phyloP scores from a whole-genome alignment of 2,329 filamentous ascomycete species.

The Aspergillus ustus region DNA sequence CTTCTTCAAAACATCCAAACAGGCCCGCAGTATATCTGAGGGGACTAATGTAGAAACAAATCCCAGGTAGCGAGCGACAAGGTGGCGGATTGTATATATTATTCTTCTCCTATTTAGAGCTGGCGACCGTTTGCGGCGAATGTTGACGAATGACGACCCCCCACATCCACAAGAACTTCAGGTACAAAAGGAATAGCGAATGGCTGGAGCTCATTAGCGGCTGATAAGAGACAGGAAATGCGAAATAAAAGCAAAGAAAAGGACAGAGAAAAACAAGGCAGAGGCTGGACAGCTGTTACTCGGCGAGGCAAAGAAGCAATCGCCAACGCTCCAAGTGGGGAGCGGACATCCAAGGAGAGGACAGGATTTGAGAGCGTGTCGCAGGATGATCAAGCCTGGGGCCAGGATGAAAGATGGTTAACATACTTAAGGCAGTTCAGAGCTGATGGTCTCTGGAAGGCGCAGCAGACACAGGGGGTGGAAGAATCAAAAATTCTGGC shows the following conservation, averaged over 20 bases:
- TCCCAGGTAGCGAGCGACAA: slow-evolving; percentile 11
- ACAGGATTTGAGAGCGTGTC: slow-evolving; percentile 8
- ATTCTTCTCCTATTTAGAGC: slow-evolving; percentile 10
- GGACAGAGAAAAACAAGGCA: slow-evolving; percentile 14
- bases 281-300: slow-evolving; percentile 4
- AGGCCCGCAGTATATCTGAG: background rate
- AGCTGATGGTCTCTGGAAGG: background rate
- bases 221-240: slow-evolving; percentile 14
- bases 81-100: background rate
- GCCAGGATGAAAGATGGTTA: background rate
- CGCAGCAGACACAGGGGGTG: slow-evolving; percentile 1
- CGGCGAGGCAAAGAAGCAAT: slow-evolving; percentile 11
- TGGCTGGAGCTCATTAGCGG: slow-evolving; percentile 10
- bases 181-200: slow-evolving; percentile 9
- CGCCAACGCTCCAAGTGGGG: slow-evolving; percentile 16
- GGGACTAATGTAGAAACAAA: background rate
- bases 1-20: background rate
- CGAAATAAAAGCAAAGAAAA: slow-evolving; percentile 10
- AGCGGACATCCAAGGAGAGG: slow-evolving; percentile 10
- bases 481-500: slow-evolving; percentile 7
- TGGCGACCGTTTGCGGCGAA: slow-evolving; percentile 42
- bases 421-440: background rate
- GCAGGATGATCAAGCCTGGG: slow-evolving; percentile 1
- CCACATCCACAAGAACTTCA: slow-evolving; percentile 23
- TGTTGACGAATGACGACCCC: slow-evolving; percentile 30